Evolutionary conservation across 495 filamentous ascomycete species (phyloP), one percentile per base, ranked within the genome.

Genomic region (Neurospora tetraspora): DNA sequence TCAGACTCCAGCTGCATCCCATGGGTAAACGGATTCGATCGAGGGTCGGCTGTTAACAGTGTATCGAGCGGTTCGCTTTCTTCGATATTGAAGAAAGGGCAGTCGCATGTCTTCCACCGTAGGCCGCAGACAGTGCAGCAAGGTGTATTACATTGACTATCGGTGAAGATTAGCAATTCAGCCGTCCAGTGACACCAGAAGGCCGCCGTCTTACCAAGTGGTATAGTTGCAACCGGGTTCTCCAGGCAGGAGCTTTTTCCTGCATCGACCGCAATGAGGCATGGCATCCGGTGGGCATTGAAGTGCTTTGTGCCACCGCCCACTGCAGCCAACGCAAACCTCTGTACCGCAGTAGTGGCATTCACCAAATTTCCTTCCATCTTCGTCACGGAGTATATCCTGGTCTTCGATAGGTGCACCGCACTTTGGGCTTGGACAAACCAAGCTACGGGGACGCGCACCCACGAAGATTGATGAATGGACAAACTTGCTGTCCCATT

Each of bases 181-280:
- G 40, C 9, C 38, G 9, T 65, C 34, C 45, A 68, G 38, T 73
- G 53, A 40, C 45, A 37, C 18, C 23, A 5, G 42, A 68, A 53
- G 71, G n/a, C 31, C 38, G 81, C 4, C 16, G n/a, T 42, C 89
- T 79, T 85, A 90, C 89, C 90, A 96, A 65, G 89, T 93, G 89
- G 94, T 94, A 77, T 94, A 93, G 80, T 93, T 93, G 79, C 91
- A 93, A 69, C 93, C 92, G 69, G 93, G 81, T 79, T 96, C 92
- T 16, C 53, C 53, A 16, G 53, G 53, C 27, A 34, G 6, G n/a
- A 94, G 91, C 80, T 91, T 87, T 20, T 88, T 85, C 71, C 85
- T 88, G 82, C 93, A 96, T 74, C 85, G 90, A 80, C 88, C 90
- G 76, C 93, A 96, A 38, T 89, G 86, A 77, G 93, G 90, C 88